Base-by-base conservation (phyloP, 2,329 filamentous ascomycete genomes). In the Trichoderma gracile region DNA sequence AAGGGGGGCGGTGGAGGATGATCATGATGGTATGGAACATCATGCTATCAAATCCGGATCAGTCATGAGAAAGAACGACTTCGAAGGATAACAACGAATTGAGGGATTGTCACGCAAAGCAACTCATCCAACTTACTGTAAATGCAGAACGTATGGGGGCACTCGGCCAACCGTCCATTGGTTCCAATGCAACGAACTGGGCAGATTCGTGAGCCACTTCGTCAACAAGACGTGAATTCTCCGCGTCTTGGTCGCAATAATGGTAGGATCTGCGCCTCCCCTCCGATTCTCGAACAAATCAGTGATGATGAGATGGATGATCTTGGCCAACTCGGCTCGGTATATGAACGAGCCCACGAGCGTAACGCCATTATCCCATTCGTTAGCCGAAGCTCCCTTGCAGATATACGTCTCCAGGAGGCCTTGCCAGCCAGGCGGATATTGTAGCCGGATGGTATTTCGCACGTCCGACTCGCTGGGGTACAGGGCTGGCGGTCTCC, bases 1-100 rank as follows among this genome's bases (percentile, higher is more conserved):
- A 77, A 1, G 81, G 80, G 2, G 81, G 81, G 0, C 81, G 77
- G 65, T 83, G 80, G 3, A 83, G 76, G 55, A 83, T 81, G 21
- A 82, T 82, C 79, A 83, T 81, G 54, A 78, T 76, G 0, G 81
- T 82, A 64, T 83, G 80, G 67, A 82, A 83, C 17, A 79, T 69
- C 76, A 83, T 80, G 67, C 74, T 76, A 25, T 19, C 17, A 40
- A 9, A 12, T 21, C 10, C 17, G 40, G 33, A 65, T 75, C 45
- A 74, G 69, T 33, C 54, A 42, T 25, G 27, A 19, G 40, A 12
- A 47, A 46, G 8, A 46, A 38, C 33, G 10, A 14, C n/a, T 38
- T 8, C 25, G n/a, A n/a, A n/a, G n/a, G n/a, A n/a, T n/a, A n/a
- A 43, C 6, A 56, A 49, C 5, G 49, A 10, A 12, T 0, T 12